Evolutionary conservation across 306 rosid species (phyloP).

Genomic region (Castanea crenata): DNA sequence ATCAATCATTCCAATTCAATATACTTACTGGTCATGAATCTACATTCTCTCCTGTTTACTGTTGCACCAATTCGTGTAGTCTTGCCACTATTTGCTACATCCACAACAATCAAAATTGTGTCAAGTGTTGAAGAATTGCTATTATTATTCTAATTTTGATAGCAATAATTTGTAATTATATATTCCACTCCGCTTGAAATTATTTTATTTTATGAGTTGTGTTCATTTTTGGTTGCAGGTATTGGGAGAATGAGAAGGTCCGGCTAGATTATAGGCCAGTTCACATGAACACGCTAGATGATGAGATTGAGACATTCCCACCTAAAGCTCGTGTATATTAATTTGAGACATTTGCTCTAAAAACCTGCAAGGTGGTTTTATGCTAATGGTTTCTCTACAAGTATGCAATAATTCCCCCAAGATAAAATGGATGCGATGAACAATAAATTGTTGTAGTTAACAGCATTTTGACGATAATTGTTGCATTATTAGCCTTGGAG

Average conservation of each 20-base stretch:
- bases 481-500: constrained; percentile 32
- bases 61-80: too few relatives aligned
- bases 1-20: not conserved
- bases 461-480: constrained; percentile 33
- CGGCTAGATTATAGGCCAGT: constrained; percentile 88
- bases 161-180: not conserved
- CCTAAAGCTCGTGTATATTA: constrained; percentile 94
- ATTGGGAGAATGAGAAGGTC: constrained; percentile 84
- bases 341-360: constrained; percentile 22
- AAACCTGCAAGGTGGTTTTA: constrained; percentile 1
- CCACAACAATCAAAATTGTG: too few relatives aligned
- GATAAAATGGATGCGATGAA: constrained; percentile 28
- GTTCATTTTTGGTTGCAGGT: constrained; percentile 46
- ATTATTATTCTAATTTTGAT: too few relatives aligned
- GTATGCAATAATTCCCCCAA: constrained; percentile 19
- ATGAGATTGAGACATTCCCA: constrained; percentile 85
- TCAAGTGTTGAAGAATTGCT: too few relatives aligned
- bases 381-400: constrained; percentile 12
- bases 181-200: not conserved
- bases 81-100: too few relatives aligned
- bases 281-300: constrained; percentile 86
- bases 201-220: constrained; percentile 13
- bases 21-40: not conserved
- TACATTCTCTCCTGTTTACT: too few relatives aligned
- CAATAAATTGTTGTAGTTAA: constrained; percentile 32